phyloP scores from a whole-genome alignment of 2,329 filamentous ascomycete genomes.

The Penicillium sp. region DNA sequence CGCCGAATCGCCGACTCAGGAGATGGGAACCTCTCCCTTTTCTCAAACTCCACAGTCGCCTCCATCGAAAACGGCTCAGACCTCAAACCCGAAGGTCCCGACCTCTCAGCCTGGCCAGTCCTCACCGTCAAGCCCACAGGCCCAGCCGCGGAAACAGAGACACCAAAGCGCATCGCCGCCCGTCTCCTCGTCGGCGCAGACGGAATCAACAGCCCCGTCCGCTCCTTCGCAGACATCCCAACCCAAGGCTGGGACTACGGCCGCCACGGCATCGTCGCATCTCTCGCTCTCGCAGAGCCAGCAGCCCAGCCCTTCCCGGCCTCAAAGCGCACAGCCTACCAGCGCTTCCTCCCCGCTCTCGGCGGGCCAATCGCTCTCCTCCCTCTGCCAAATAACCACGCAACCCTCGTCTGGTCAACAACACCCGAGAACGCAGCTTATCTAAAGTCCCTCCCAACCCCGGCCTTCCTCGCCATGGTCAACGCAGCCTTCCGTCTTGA shows the following conservation, averaged over 20 bases:
- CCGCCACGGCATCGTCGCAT: constrained; percentile 87
- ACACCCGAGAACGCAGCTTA: constrained; percentile 74
- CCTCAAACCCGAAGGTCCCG: constrained; percentile 60
- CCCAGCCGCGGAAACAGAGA: constrained; percentile 17
- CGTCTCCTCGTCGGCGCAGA: constrained; percentile 89
- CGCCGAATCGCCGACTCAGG: constrained; percentile 68
- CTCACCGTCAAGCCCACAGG: constrained; percentile 65
- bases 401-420: constrained; percentile 93
- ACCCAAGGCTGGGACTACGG: constrained; percentile 91
- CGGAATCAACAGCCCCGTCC: constrained; percentile 89
- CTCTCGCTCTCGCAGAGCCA: constrained; percentile 64
- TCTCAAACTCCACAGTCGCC: constrained; percentile 75
- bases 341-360: constrained; percentile 82
- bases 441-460: constrained; percentile 69
- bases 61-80: constrained; percentile 72
- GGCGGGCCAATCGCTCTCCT: constrained; percentile 84
- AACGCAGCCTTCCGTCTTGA: constrained; percentile 88
- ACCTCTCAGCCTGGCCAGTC: constrained; percentile 85
- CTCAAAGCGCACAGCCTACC: constrained; percentile 74
- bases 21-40: constrained; percentile 58
- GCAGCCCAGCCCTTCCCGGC: constrained; percentile 29
- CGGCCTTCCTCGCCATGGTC: constrained; percentile 80
- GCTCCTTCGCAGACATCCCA: constrained; percentile 80
- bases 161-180: constrained; percentile 64
- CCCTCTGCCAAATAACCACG: constrained; percentile 76